These are phyloP conservation scores for Cerioporus squamosus DNA, from an alignment of 1,284 basidiomycete species.

Conservation along the genomic window DNA sequence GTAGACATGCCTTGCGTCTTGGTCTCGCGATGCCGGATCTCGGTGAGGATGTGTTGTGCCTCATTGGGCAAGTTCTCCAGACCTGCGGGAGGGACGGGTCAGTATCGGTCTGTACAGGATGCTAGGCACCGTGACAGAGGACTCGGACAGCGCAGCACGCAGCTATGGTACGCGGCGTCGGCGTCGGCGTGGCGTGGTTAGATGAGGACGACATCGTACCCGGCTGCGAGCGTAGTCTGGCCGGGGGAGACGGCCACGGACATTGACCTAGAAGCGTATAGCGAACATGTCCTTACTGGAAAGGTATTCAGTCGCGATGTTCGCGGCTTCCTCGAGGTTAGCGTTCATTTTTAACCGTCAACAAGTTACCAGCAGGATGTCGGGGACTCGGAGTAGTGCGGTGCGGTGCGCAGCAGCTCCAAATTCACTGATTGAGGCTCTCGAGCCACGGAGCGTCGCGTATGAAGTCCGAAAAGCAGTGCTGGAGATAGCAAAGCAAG, in stretches of 20 bases:
- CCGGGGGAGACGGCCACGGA: background rate
- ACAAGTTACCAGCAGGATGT: background rate
- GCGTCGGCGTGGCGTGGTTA: background rate
- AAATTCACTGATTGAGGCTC: constrained; percentile 2
- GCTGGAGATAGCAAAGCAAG: constrained; percentile 9
- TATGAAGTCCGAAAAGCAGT: constrained; percentile 17
- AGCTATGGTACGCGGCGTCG: background rate
- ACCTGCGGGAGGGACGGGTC: constrained; percentile 42
- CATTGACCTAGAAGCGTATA: background rate
- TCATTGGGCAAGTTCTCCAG: constrained; percentile 80
- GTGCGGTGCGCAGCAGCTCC: background rate
- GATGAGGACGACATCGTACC: too few relatives aligned
- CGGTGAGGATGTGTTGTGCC: constrained; percentile 70
- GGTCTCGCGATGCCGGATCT: constrained; percentile 67
- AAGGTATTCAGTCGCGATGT: constrained; percentile 71
- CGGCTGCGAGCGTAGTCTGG: too few relatives aligned
- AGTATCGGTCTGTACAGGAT: background rate
- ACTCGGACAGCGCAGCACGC: background rate
- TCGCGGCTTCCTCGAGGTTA: constrained; percentile 71
- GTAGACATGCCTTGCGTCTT: constrained; percentile 50
- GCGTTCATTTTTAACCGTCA: constrained; percentile 25
- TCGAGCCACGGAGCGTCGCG: constrained; percentile 1
- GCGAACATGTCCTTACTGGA: constrained; percentile 47
- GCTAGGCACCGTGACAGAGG: background rate
- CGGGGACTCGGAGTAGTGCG: background rate